Base-by-base conservation (phyloP, 2,329 filamentous ascomycete genomes). In the Rhinocladiella similis region DNA sequence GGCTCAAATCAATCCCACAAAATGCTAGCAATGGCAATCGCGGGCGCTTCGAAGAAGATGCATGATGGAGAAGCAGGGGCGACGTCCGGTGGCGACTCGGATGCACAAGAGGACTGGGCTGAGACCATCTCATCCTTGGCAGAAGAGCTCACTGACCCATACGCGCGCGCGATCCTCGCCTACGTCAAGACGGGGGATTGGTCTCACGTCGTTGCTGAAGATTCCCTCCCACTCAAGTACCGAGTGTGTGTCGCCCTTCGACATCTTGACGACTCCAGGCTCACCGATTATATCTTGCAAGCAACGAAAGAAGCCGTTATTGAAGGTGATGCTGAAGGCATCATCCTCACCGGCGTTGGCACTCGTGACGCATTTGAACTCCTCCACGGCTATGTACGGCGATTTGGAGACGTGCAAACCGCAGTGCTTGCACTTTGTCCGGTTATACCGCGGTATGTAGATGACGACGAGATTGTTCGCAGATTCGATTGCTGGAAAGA, bases 41-140 rank as follows among this genome's bases (percentile, higher is more conserved):
- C 75, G 5, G 75, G 76, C 16, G 71, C 73, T 16, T 69, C 72
- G 7, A 77, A 73, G 58, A 54, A 57, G 29, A 42, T 20, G 9
- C 27, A 19, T 19, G 49, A 22, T 45, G 50, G 36, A n/a, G 52
- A 54, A 5, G 39, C 29, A 19, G 51, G 22, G 25, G 43, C 47
- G 13, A 51, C 43, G 10, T 54, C 47, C 14, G 49, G 42, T 33
- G 56, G 55, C 18, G 60, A 65, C n/a, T 61, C 59, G 6, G 55
- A 63, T 48, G 72, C 80, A 27, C 82, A 82, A 54, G 72, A 79
- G 29, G 81, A 83, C 47, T 85, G 85, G 74, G 77, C 82, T 60
- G 80, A 85, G 59, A 81, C 84, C 42, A 85, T 84, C 60, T 72
- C 77, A 10, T 84, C 83, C 72, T 83, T 87, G 70, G 80, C 81